A percentile compares a stretch with the other conserved stretches of the same genome.
Evolutionary conservation across 148 eudicot species (phyloP).

Genomic region (Rhododendron kiyosumense): DNA sequence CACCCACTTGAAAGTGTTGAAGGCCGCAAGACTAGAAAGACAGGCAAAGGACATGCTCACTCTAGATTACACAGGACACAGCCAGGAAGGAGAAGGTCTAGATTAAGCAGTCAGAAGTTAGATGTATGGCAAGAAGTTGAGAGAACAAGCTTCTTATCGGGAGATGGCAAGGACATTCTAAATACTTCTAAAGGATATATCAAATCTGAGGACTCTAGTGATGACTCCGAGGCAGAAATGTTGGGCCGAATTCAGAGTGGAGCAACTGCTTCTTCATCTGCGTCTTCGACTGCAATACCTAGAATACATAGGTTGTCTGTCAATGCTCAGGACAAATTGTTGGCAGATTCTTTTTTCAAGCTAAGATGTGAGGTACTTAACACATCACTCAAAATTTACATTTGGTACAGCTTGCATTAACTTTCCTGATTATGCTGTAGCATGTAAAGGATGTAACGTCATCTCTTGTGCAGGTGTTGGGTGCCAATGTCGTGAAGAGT

Average conservation of each 20-base stretch:
- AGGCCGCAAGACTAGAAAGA: slow-evolving; percentile 48
- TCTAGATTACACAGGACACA: slow-evolving; percentile 37
- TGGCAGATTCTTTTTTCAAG: slow-evolving; percentile 75
- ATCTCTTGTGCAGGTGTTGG: slow-evolving; percentile 62
- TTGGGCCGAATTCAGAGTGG: slow-evolving; percentile 66
- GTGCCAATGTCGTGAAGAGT: slow-evolving; percentile 90
- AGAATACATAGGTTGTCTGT: slow-evolving; percentile 19
- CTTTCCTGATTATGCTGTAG: not conserved
- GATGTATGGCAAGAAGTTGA: slow-evolving; percentile 82
- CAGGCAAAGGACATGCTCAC: slow-evolving; percentile 33
- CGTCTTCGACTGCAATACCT: slow-evolving; percentile 41
- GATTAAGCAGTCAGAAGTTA: slow-evolving; percentile 45
- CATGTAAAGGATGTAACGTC: slow-evolving; percentile 1
- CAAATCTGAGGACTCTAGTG: slow-evolving; percentile 72
- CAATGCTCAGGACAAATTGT: slow-evolving; percentile 43
- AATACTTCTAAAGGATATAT: slow-evolving; percentile 36
- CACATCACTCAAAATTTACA: slow-evolving; percentile 3
- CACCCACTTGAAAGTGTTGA: slow-evolving; percentile 88
- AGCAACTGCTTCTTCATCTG: slow-evolving; percentile 69
- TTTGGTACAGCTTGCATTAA: not conserved
- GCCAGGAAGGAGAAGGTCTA: slow-evolving; percentile 57
- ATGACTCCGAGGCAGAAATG: slow-evolving; percentile 68
- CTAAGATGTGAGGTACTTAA: slow-evolving; percentile 87
- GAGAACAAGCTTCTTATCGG: slow-evolving; percentile 73
- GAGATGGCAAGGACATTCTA: slow-evolving; percentile 69